These are phyloP conservation scores for Saturnispora dispora DNA, from an alignment of 805 yeast genomes.

Conservation along the genomic window DNA sequence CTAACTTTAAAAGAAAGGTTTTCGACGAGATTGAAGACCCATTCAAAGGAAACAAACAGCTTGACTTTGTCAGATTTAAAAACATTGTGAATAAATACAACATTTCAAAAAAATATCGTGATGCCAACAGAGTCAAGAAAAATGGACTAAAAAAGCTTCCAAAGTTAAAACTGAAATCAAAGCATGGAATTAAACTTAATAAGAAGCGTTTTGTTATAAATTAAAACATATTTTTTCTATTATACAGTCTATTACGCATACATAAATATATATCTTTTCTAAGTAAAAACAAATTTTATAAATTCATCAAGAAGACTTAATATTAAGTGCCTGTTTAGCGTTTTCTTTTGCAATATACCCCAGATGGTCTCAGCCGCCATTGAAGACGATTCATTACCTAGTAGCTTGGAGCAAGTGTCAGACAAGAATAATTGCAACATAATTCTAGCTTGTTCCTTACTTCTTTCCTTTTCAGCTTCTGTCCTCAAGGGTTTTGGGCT, in stretches of 20 bases:
- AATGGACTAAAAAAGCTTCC: neutral
- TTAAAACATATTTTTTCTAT: neutral
- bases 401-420: constrained; percentile 62
- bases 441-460: constrained; percentile 47
- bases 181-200: neutral
- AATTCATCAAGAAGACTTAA: constrained; percentile 51
- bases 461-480: constrained; percentile 39
- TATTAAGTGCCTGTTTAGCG: constrained; percentile 55
- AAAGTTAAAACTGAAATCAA: neutral
- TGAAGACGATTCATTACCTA: constrained; percentile 58
- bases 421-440: constrained; percentile 48
- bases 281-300: constrained; percentile 35
- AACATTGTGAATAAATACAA: neutral
- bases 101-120: neutral
- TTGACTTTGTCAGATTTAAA: neutral
- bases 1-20: neutral
- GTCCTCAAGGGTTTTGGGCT: constrained; percentile 39
- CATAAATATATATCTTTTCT: neutral
- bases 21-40: neutral
- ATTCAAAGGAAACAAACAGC: neutral
- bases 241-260: neutral
- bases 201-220: neutral
- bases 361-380: constrained; percentile 55
- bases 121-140: neutral
- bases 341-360: constrained; percentile 64